Evolutionary conservation across 345 rosid species (phyloP).

Genomic region (Clausena lansium): DNA sequence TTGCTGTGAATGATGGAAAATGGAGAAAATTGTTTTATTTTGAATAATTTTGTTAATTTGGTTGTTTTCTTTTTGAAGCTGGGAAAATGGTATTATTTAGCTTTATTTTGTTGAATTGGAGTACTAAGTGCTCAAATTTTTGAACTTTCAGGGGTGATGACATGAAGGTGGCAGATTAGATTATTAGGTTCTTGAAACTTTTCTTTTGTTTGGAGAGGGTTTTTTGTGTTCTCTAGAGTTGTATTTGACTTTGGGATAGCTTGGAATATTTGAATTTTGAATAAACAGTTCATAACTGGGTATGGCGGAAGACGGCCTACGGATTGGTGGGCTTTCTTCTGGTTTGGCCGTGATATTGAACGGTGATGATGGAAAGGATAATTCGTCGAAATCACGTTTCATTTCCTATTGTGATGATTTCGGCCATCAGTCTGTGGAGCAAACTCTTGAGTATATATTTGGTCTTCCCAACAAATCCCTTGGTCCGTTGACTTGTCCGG

Average conservation of each 20-base stretch:
- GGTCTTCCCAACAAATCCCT: conserved; percentile 64
- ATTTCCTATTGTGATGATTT: conserved; percentile 77
- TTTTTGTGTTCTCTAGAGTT: background rate
- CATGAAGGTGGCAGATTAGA: background rate
- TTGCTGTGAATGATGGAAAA: background rate
- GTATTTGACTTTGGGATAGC: conserved; percentile 17
- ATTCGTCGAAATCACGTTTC: conserved; percentile 48
- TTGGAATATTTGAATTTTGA: conserved; percentile 20
- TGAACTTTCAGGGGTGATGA: background rate
- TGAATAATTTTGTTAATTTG: background rate
- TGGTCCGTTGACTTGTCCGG: conserved; percentile 41
- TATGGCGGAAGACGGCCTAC: conserved; percentile 83
- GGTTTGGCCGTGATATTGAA: conserved; percentile 83
- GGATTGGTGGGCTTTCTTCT: conserved; percentile 69
- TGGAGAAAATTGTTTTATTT: background rate
- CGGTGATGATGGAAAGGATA: conserved; percentile 60
- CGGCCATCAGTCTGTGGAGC: conserved; percentile 66
- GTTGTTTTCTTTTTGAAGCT: background rate
- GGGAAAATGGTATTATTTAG: background rate
- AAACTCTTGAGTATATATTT: conserved; percentile 77
- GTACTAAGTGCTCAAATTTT: background rate
- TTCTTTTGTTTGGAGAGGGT: background rate
- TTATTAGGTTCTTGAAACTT: background rate
- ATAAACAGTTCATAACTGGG: conserved; percentile 19
- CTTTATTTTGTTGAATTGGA: background rate